These are phyloP conservation scores for Pseudogymnoascus sp. DNA, from an alignment of 2,329 filamentous ascomycete genomes.

Conservation along the genomic window DNA sequence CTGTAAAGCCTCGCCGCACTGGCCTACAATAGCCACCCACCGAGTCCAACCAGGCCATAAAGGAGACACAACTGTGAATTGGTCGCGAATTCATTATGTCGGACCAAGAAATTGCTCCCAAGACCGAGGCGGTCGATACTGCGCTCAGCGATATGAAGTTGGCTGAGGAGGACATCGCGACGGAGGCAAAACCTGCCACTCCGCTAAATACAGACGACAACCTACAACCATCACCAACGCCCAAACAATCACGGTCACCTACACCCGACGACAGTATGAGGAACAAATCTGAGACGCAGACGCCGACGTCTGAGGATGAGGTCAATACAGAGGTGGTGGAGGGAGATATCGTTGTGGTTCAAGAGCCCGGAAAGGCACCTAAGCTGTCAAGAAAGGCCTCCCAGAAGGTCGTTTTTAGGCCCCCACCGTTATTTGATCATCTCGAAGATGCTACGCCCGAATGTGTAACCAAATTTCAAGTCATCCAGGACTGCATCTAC, in stretches of 20 bases:
- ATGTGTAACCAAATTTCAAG: constrained; percentile 67
- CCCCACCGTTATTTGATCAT: constrained; percentile 62
- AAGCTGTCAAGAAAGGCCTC: constrained; percentile 68
- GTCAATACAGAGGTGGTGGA: constrained; percentile 46
- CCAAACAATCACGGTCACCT: constrained; percentile 22
- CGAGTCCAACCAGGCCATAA: background rate
- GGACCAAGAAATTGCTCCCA: constrained; percentile 23
- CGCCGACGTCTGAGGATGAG: constrained; percentile 31
- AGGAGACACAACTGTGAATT: constrained; percentile 8
- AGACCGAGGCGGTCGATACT: constrained; percentile 25
- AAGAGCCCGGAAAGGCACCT: constrained; percentile 57
- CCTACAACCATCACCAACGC: constrained; percentile 22
- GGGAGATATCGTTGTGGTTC: constrained; percentile 54
- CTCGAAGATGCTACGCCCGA: constrained; percentile 72
- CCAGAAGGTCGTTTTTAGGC: constrained; percentile 57
- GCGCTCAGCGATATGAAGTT: constrained; percentile 30
- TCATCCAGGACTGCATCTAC: constrained; percentile 82
- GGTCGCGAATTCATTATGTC: constrained; percentile 22
- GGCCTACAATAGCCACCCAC: background rate
- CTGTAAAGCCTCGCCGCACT: constrained; percentile 5
- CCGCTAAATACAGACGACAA: constrained; percentile 14
- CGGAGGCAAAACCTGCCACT: constrained; percentile 22
- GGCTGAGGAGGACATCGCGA: constrained; percentile 19
- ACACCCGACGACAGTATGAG: constrained; percentile 21
- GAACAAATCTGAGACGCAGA: constrained; percentile 18